Percentiles rank a stretch among this genome's conserved stretches.
These are phyloP conservation scores for Epichloe sibirici DNA, from an alignment of 2,329 filamentous ascomycete genomes.

Conservation along the genomic window DNA sequence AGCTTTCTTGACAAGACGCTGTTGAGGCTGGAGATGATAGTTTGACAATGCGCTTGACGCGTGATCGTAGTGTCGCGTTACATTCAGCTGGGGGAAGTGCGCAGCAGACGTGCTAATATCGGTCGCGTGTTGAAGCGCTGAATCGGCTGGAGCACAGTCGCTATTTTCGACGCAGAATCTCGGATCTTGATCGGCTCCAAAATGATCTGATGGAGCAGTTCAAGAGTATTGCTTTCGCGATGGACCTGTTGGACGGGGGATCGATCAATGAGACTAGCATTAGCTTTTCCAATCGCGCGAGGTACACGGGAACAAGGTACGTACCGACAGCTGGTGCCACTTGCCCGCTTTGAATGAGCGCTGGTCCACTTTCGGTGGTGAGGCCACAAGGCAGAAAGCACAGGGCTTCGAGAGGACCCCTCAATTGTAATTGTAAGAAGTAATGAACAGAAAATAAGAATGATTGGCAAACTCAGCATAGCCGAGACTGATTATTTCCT, in stretches of 20 bases:
- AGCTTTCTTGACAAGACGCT: not conserved
- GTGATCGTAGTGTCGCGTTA: conserved; percentile 10
- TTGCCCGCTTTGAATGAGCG: not conserved
- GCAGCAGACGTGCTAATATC: conserved; percentile 1
- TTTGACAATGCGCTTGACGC: conserved; percentile 10
- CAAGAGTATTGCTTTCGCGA: not conserved
- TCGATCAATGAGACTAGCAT: not conserved
- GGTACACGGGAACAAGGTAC: conserved; percentile 10
- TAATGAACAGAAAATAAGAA: too few relatives aligned
- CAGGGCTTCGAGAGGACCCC: too few relatives aligned
- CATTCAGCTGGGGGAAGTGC: conserved; percentile 1
- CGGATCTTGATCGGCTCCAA: not conserved
- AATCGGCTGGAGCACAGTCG: not conserved
- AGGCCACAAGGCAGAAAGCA: conserved; percentile 22
- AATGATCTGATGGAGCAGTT: not conserved
- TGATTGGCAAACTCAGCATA: too few relatives aligned
- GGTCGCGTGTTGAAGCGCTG: not conserved
- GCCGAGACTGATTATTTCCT: too few relatives aligned
- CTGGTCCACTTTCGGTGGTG: conserved; percentile 15
- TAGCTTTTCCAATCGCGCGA: conserved; percentile 6
- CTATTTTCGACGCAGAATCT: not conserved
- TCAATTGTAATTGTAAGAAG: too few relatives aligned
- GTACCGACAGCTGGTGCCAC: conserved; percentile 7
- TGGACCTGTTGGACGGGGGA: not conserved
- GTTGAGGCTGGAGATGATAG: not conserved